Evolutionary conservation across 345 rosid species (phyloP).

Genomic region (Lepidium aucheri): DNA sequence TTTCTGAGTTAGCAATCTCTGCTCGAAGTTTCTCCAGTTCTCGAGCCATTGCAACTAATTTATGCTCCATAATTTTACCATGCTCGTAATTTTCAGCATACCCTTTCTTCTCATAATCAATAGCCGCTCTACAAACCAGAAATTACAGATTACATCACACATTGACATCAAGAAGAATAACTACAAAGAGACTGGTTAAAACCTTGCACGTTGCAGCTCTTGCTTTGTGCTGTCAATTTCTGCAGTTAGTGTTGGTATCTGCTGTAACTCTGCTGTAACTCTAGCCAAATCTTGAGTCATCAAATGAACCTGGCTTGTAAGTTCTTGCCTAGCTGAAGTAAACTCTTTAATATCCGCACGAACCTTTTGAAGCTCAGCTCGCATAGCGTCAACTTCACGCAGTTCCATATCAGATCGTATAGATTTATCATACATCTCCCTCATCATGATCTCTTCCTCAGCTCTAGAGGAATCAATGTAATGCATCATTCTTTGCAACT

Average conservation of each 20-base stretch:
- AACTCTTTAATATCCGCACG: constrained; percentile 73
- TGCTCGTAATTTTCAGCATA: constrained; percentile 94
- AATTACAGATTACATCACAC: neutral
- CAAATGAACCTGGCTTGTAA: constrained; percentile 54
- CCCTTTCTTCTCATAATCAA: constrained; percentile 93
- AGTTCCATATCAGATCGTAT: constrained; percentile 57
- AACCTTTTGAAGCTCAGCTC: constrained; percentile 53
- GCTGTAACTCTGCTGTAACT: constrained; percentile 60
- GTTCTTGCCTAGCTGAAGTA: constrained; percentile 54
- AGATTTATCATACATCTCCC: constrained; percentile 80
- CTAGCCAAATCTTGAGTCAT: constrained; percentile 73
- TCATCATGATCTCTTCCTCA: constrained; percentile 79
- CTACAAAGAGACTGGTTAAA: neutral
- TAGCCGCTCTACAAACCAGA: constrained; percentile 54
- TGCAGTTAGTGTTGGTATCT: constrained; percentile 56
- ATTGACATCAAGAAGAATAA: neutral
- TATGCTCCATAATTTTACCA: constrained; percentile 87
- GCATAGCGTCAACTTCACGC: constrained; percentile 57
- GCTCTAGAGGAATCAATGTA: constrained; percentile 52
- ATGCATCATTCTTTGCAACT: constrained; percentile 58
- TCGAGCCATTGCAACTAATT: constrained; percentile 84
- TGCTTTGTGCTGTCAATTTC: constrained; percentile 77
- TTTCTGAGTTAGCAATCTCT: constrained; percentile 82
- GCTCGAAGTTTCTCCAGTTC: constrained; percentile 95
- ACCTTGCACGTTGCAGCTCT: constrained; percentile 94